phyloP scores from a whole-genome alignment of 108 stramenopile genomes.

The Aurantiochytrium sp. region DNA sequence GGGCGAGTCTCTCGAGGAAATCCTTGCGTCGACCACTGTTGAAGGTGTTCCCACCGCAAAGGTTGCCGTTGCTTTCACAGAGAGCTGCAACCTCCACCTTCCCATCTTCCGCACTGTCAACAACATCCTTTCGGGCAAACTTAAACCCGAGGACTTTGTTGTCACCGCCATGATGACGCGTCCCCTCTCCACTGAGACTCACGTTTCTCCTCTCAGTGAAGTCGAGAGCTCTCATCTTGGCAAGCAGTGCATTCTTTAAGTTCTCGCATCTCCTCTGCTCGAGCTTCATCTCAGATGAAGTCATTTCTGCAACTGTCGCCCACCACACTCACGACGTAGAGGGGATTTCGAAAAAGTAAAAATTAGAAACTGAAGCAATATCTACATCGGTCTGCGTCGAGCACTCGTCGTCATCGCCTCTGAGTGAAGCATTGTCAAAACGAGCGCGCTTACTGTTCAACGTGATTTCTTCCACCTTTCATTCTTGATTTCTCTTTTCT shows the following conservation, averaged over 20 bases:
- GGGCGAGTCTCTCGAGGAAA: conserved; percentile 64
- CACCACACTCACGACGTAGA: no score
- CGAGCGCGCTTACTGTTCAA: no score
- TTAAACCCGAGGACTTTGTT: conserved; percentile 1
- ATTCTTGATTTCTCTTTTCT: no score
- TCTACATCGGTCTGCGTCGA: no score
- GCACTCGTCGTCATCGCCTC: no score
- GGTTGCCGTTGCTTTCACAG: conserved; percentile 61
- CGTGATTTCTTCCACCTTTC: no score
- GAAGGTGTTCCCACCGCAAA: conserved; percentile 66
- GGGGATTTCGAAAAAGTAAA: no score
- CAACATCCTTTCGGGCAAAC: neutral
- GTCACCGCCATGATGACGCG: conserved; percentile 17
- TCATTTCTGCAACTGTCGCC: no score
- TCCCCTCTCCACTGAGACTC: neutral
- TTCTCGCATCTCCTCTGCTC: no score
- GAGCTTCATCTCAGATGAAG: no score
- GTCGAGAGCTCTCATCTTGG: neutral
- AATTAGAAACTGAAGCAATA: no score
- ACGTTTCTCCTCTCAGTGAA: neutral
- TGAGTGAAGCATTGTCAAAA: no score
- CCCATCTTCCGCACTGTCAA: conserved; percentile 60
- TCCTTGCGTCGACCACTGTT: conserved; percentile 50
- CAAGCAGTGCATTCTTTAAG: neutral
- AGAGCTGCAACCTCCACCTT: conserved; percentile 58